Base-by-base conservation (phyloP, 1,139 yeast genomes). In the Debaryomyces sp. region DNA sequence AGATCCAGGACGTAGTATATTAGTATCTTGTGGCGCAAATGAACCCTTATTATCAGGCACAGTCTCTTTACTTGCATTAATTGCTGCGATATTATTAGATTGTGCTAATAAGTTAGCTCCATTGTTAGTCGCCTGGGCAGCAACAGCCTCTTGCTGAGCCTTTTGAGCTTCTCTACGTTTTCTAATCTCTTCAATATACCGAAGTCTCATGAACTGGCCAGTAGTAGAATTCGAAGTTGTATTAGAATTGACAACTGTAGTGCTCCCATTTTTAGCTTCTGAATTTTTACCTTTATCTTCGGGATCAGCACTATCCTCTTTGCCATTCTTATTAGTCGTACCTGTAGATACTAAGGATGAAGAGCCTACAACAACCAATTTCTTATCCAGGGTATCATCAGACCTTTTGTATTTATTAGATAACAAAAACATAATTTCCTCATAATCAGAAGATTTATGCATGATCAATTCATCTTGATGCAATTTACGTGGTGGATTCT, bases 401-500 rank as follows among this genome's bases (percentile, higher is more conserved):
- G 68, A 58, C 44, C 67, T 64, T 51, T 67, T 73, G 56, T 71
- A 70, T 52, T 73, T 75, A 56, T 69, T 72, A 2, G 80, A 73
- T 44, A 76, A 64, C 44, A 76, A 66, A 49, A 75, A 68, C 98
- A 94, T 92, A 62, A 91, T 76, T 63, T 89, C 96, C 67, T 94
- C 98, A 67, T 89, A 91, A 55, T 91, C 96, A 2, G 92, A 84
- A 33, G 89, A 86, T 59, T 88, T 88, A 61, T 89, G 96, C 55
- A 75, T 58, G 5, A 73, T 67, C 59, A 75, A 60, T 57, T 73
- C 78, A 49, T 76, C 81, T 53, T 71, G 78, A 52, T 75, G 80
- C 45, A 76, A 63, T 57, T 73, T 75, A 23, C 79, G 72, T 1
- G 73, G 67, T 27, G 76, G 72, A 47, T 68, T 76, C 2, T 75